A percentile compares a stretch with the other conserved stretches of the same genome.
phyloP scores from a whole-genome alignment of 169 alveolate genomes.

The Babesia bovis region DNA sequence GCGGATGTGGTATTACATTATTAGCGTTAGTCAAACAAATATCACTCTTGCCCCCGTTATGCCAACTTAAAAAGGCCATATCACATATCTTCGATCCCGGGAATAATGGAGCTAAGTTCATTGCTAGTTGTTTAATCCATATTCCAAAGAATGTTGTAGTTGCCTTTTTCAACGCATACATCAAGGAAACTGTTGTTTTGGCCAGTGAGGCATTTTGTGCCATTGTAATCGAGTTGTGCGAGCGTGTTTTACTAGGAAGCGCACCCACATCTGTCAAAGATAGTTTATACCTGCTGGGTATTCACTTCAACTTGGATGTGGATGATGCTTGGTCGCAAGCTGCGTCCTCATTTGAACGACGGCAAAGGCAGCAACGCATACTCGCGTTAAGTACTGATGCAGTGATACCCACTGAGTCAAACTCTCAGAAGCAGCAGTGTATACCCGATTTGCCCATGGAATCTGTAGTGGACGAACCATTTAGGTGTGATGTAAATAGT shows the following conservation, averaged over 20 bases:
- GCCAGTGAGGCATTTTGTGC: neutral
- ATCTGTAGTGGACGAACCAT: neutral
- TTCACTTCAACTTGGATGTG: neutral
- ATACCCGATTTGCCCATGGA: neutral
- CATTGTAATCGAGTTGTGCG: neutral
- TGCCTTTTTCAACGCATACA: conserved; percentile 23
- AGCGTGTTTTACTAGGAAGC: neutral
- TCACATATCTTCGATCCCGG: neutral
- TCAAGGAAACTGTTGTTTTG: neutral
- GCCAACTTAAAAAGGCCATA: neutral
- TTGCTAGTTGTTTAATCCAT: conserved; percentile 2
- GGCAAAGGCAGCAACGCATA: neutral
- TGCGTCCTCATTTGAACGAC: neutral
- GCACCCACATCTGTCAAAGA: neutral
- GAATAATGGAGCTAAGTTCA: neutral
- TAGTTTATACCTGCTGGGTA: neutral
- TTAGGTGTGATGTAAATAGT: neutral
- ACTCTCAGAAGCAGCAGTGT: neutral
- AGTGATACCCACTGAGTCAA: neutral
- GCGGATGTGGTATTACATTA: conserved; percentile 15
- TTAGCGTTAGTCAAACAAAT: conserved; percentile 5
- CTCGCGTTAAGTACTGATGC: neutral
- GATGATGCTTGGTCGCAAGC: neutral
- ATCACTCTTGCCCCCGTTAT: neutral
- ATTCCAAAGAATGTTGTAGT: conserved; percentile 4